Evolutionary conservation across 352 stramenopile genomes (phyloP).

Genomic region (Pythium volutum): DNA sequence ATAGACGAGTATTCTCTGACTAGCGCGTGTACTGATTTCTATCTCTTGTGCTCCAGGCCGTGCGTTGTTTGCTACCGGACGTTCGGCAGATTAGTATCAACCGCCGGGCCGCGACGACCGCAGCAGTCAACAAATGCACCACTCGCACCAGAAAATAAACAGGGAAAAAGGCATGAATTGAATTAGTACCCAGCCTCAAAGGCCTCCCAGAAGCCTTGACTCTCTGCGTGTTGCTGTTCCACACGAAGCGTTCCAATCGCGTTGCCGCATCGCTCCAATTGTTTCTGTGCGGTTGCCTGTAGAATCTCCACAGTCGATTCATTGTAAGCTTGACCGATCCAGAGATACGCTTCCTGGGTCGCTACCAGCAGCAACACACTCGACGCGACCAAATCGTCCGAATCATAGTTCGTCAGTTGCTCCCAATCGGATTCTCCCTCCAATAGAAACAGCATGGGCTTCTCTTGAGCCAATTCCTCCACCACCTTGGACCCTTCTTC

Average conservation of each 20-base stretch:
- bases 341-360: conserved; percentile 29
- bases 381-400: conserved; percentile 41
- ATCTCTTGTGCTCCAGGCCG: conserved; percentile 17
- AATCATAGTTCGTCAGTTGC: conserved; percentile 55
- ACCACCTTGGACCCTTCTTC: neutral
- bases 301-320: neutral
- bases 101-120: neutral
- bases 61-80: conserved; percentile 28
- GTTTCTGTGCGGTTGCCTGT: neutral
- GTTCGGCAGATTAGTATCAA: conserved; percentile 23
- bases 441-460: conserved; percentile 38
- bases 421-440: conserved; percentile 43
- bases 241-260: neutral
- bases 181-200: conserved; percentile 62
- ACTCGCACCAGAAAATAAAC: neutral
- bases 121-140: neutral
- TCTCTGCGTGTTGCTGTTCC: conserved; percentile 38
- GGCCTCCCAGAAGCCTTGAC: conserved; percentile 51
- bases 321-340: conserved; percentile 28
- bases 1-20: neutral
- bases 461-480: neutral
- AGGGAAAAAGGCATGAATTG: neutral
- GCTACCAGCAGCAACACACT: conserved; percentile 35
- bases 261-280: neutral
- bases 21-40: neutral